Evolutionary conservation across 768 basidiomycete genomes (phyloP).

Genomic region (Serendipita indica): DNA sequence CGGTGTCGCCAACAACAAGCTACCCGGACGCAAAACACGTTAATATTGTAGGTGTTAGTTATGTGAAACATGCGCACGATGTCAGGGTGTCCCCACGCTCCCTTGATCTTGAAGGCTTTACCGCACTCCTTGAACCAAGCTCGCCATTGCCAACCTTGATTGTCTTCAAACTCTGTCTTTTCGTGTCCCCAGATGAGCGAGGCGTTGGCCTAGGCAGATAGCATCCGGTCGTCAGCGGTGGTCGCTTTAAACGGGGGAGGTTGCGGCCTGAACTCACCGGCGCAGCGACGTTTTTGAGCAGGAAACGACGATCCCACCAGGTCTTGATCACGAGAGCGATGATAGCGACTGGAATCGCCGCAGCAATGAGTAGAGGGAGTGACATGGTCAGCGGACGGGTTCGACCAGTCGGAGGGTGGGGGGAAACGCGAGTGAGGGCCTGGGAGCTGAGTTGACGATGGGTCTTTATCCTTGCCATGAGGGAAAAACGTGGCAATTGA

Average conservation of each 20-base stretch:
- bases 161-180: slow-evolving; percentile 22
- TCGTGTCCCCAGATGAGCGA: slow-evolving; percentile 27
- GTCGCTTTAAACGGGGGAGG: not conserved
- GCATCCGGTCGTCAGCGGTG: not conserved
- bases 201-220: not conserved
- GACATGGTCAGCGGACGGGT: not conserved
- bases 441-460: not conserved
- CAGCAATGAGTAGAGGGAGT: slow-evolving; percentile 5
- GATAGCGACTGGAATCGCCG: not conserved
- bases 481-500: not conserved
- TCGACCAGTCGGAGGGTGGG: no score
- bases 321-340: not conserved
- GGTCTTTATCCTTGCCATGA: not conserved
- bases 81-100: slow-evolving; percentile 26
- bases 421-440: not conserved
- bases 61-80: slow-evolving; percentile 20
- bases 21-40: slow-evolving; percentile 11
- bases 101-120: slow-evolving; percentile 26
- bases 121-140: slow-evolving; percentile 24
- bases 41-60: not conserved
- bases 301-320: slow-evolving; percentile 1
- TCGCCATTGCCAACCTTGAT: slow-evolving; percentile 23
- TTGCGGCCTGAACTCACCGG: not conserved
- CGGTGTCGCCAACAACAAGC: slow-evolving; percentile 26
- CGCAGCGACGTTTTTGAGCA: not conserved